These are phyloP conservation scores for Magnaporthales sp. DNA, from an alignment of 2,329 filamentous ascomycete genomes.

Conservation along the genomic window DNA sequence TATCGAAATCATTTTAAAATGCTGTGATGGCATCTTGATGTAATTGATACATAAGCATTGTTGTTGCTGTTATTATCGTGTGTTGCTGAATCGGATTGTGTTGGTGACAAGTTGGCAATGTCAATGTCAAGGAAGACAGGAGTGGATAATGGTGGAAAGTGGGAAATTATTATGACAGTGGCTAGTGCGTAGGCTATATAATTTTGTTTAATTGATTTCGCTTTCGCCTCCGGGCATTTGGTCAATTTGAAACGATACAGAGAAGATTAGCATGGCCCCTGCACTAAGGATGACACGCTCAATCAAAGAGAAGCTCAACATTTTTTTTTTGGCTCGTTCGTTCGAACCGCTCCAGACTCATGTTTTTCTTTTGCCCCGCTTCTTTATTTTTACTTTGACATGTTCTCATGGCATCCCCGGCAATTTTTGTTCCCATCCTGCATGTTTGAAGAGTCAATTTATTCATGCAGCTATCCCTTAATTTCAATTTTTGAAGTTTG, in stretches of 20 bases:
- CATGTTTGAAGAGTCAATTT: not conserved
- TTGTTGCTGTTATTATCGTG: no score
- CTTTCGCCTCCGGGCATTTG: constrained; percentile 19
- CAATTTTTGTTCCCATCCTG: not conserved
- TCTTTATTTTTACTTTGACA: no score
- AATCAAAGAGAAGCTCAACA: constrained; percentile 56
- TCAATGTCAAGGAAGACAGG: no score
- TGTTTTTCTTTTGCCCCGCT: not conserved
- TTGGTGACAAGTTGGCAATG: no score
- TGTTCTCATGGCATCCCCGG: not conserved
- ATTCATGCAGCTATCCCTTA: not conserved
- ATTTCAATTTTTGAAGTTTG: not conserved
- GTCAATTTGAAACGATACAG: constrained; percentile 20
- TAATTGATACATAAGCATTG: no score
- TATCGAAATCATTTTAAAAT: no score
- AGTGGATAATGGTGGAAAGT: no score
- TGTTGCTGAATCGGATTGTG: no score
- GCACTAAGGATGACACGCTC: constrained; percentile 88
- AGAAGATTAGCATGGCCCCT: constrained; percentile 20
- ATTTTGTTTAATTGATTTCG: no score
- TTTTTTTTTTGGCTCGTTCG: constrained; percentile 43
- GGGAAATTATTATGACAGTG: no score
- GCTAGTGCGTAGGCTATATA: no score
- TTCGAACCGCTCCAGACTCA: not conserved
- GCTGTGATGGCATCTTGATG: no score